phyloP scores from a whole-genome alignment of 768 basidiomycete species.

The Lepiota brunneoincarnata region DNA sequence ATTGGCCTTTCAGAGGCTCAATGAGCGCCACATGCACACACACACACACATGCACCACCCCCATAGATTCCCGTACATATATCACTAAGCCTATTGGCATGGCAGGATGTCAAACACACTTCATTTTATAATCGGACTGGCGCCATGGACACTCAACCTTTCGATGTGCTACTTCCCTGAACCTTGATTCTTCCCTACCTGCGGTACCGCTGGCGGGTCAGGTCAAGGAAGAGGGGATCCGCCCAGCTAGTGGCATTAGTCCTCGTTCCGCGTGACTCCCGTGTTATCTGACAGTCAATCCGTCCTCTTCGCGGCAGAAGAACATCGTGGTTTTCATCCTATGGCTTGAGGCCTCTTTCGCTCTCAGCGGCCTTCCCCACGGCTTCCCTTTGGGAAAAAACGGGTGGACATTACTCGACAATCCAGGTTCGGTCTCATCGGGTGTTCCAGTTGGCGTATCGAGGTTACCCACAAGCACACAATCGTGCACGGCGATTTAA shows the following conservation, averaged over 20 bases:
- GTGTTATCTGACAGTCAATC: slow-evolving; percentile 2
- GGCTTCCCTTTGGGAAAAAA: slow-evolving; percentile 3
- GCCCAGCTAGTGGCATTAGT: neutral
- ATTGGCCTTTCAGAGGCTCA: neutral
- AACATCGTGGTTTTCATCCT: neutral
- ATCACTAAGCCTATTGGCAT: no score
- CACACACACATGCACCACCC: neutral
- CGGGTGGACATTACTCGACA: neutral
- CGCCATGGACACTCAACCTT: neutral
- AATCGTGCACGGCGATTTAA: neutral
- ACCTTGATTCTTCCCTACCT: neutral
- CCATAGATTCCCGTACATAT: no score
- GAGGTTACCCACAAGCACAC: no score
- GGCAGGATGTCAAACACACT: neutral
- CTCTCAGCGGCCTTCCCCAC: neutral
- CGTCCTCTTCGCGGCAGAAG: slow-evolving; percentile 4
- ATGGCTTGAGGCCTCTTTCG: neutral
- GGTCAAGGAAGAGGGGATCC: no score
- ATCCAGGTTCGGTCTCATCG: no score
- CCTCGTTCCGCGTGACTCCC: neutral
- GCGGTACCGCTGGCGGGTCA: slow-evolving; percentile 1
- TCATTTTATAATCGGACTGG: neutral
- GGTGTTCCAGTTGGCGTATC: no score
- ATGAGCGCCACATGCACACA: slow-evolving; percentile 3
- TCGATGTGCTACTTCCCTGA: neutral